phyloP scores from a whole-genome alignment of 2,329 filamentous ascomycete species.

The Cytospora leucostoma region DNA sequence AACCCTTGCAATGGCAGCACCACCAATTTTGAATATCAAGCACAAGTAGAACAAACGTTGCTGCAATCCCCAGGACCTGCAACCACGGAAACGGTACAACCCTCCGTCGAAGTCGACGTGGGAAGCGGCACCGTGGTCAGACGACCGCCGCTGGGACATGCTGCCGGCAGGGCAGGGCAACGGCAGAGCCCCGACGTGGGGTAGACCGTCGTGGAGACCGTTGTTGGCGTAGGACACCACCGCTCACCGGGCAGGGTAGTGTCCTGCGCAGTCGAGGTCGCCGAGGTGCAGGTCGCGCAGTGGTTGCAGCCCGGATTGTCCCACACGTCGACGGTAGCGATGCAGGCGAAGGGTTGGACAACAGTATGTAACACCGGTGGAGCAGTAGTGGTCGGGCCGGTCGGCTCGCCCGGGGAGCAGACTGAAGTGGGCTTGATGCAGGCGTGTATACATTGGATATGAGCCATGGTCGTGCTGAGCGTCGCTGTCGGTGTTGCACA shows the following conservation, averaged over 20 bases:
- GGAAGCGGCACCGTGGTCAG: constrained; percentile 8
- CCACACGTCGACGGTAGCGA: not conserved
- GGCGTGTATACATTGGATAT: not conserved
- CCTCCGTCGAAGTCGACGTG: constrained; percentile 3
- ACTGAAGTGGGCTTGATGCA: not conserved
- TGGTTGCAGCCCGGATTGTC: constrained; percentile 5
- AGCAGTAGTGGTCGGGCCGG: not conserved
- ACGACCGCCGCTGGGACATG: not conserved
- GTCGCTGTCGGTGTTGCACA: constrained; percentile 8
- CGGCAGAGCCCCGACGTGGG: not conserved
- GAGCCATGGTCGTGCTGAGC: not conserved
- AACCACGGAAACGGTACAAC: constrained; percentile 4
- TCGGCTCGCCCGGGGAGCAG: constrained; percentile 9
- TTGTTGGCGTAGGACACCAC: not conserved
- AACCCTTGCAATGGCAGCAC: too few species aligned
- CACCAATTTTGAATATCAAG: too few species aligned
- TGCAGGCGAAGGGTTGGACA: constrained; percentile 3
- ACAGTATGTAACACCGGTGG: not conserved
- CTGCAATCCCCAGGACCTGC: constrained; percentile 2
- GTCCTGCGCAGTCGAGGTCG: not conserved
- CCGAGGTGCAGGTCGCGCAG: constrained; percentile 6
- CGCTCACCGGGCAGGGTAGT: not conserved
- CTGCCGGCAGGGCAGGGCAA: not conserved
- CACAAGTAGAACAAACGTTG: constrained; percentile 4
- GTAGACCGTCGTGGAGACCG: not conserved